Evolutionary conservation across 2,329 filamentous ascomycete species (phyloP).

Genomic region (Aspergillus sp.): DNA sequence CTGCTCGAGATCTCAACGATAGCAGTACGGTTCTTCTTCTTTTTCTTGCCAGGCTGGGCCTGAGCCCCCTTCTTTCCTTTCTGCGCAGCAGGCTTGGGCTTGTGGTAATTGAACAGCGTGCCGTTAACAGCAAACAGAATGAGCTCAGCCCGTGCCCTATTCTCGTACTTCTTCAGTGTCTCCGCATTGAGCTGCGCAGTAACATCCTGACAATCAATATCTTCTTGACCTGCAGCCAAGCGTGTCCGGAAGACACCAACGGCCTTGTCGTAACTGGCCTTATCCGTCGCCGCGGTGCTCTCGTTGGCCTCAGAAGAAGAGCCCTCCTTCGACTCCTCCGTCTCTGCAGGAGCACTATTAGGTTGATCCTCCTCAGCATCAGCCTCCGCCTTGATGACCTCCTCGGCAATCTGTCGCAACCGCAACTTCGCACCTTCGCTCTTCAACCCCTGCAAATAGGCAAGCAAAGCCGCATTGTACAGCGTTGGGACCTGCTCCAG

Average conservation of each 20-base stretch:
- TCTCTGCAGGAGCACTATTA: slow-evolving; percentile 18
- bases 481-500: slow-evolving; percentile 68
- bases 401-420: slow-evolving; percentile 66
- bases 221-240: slow-evolving; percentile 29
- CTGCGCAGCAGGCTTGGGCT: slow-evolving; percentile 24
- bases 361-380: slow-evolving; percentile 21
- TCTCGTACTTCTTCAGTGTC: slow-evolving; percentile 32
- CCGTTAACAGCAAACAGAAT: slow-evolving; percentile 37
- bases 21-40: slow-evolving; percentile 47
- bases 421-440: slow-evolving; percentile 68
- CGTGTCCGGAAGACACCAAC: slow-evolving; percentile 50
- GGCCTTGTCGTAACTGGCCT: slow-evolving; percentile 50
- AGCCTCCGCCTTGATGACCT: slow-evolving; percentile 52
- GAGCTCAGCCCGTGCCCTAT: slow-evolving; percentile 42
- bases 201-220: slow-evolving; percentile 24
- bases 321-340: slow-evolving; percentile 11
- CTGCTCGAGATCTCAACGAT: slow-evolving; percentile 47
- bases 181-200: slow-evolving; percentile 28
- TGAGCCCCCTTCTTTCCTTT: slow-evolving; percentile 24
- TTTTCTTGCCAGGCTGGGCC: slow-evolving; percentile 32
- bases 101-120: slow-evolving; percentile 30
- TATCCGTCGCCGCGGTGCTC: slow-evolving; percentile 13
- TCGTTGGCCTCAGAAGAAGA: neutral
- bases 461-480: slow-evolving; percentile 69
- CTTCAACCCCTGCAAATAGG: slow-evolving; percentile 78